A percentile compares a stretch with the other conserved stretches of the same genome.
These are phyloP conservation scores for Forsythia viridissima DNA, from an alignment of 257 asterid species.

Conservation along the genomic window DNA sequence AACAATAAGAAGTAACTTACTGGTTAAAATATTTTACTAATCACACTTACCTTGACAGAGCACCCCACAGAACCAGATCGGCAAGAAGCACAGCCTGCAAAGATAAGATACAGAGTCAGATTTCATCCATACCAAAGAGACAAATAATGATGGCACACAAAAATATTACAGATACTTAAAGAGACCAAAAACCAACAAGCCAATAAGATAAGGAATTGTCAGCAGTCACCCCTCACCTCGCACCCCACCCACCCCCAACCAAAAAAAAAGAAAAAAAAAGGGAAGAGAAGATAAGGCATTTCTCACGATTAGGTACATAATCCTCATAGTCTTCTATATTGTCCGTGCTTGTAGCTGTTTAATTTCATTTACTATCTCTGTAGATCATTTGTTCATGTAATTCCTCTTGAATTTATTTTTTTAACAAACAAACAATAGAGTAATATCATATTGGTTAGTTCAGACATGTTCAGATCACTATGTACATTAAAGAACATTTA, in stretches of 20 bases:
- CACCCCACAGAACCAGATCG: background rate
- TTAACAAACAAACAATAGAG: background rate
- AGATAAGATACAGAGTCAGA: background rate
- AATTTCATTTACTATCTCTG: background rate
- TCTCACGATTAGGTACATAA: background rate
- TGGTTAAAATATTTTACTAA: background rate
- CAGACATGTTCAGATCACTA: background rate
- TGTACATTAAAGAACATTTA: no score
- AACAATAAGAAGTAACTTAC: background rate
- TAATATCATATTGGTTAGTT: background rate
- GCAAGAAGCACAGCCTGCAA: background rate
- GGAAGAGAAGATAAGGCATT: background rate
- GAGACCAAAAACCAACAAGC: background rate
- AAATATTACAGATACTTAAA: background rate
- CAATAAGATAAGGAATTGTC: background rate
- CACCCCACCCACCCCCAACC: background rate
- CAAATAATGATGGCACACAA: background rate
- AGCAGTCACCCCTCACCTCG: background rate
- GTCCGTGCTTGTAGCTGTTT: background rate
- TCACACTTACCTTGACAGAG: background rate
- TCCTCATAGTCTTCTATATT: background rate
- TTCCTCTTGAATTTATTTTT: background rate
- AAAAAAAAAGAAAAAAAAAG: background rate
- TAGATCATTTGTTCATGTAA: background rate
- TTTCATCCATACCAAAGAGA: background rate